A percentile compares a stretch with the other conserved stretches of the same genome.
Conservation (phyloP, 441 rosid species). For the Pelargonium australe region DNA sequence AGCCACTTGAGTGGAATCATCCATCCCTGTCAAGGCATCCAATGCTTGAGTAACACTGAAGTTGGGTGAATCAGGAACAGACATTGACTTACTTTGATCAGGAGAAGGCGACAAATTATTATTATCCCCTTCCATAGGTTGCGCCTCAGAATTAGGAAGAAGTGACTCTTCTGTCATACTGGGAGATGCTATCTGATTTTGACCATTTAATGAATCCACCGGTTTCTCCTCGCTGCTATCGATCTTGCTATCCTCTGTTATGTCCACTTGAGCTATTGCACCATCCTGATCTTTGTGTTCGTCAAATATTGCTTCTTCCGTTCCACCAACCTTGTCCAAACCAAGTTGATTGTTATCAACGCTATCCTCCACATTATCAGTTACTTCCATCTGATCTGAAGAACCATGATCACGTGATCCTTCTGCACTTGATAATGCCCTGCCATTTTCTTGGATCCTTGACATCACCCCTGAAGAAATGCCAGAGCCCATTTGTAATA, state of each 20-base stretch:
- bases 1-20: constrained; percentile 96
- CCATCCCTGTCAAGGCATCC: constrained; percentile 87
- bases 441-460: constrained; percentile 36
- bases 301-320: constrained; percentile 30
- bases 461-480: constrained; percentile 31
- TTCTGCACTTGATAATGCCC: constrained; percentile 30
- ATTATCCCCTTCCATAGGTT: constrained; percentile 45
- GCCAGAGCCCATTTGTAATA: constrained; percentile 36
- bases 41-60: constrained; percentile 75
- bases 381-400: constrained; percentile 36
- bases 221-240: constrained; percentile 41
- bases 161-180: constrained; percentile 34
- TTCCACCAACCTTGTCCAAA: constrained; percentile 31
- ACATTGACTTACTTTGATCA: constrained; percentile 37
- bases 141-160: constrained; percentile 41
- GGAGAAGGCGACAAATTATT: constrained; percentile 33
- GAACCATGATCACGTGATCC: constrained; percentile 32
- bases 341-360: constrained; percentile 30
- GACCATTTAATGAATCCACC: constrained; percentile 40
- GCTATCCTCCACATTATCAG: constrained; percentile 37
- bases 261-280: constrained; percentile 34
- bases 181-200: constrained; percentile 36
- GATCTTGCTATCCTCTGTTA: constrained; percentile 31
- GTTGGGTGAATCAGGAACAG: constrained; percentile 38
- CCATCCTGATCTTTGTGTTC: constrained; percentile 38